These are phyloP conservation scores for Cryoendolithus antarcticus DNA, from an alignment of 2,329 filamentous ascomycete genomes.

Conservation along the genomic window DNA sequence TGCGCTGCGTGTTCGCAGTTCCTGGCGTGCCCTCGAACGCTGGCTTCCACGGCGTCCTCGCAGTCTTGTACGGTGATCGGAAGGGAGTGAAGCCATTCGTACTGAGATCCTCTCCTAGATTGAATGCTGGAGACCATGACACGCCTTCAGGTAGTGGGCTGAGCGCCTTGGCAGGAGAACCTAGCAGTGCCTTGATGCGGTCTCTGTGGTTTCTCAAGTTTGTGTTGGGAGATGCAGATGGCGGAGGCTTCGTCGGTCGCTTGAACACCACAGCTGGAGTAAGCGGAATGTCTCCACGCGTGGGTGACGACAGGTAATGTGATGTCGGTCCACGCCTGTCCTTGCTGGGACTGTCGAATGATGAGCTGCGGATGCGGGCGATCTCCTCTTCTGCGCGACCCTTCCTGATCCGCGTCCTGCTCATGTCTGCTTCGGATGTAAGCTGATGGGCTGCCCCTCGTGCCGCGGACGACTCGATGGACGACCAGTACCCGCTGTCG, in stretches of 20 bases:
- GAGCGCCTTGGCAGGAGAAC: conserved; percentile 55
- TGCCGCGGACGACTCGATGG: conserved; percentile 78
- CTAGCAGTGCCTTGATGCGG: conserved; percentile 67
- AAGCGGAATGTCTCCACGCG: conserved; percentile 42
- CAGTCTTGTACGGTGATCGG: conserved; percentile 19
- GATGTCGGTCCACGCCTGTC: conserved; percentile 31
- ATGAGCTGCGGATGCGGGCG: conserved; percentile 79
- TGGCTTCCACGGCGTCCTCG: conserved; percentile 23
- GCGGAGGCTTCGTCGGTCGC: conserved; percentile 48
- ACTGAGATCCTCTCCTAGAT: conserved; percentile 49
- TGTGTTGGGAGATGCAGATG: conserved; percentile 84
- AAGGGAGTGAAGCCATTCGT: conserved; percentile 36
- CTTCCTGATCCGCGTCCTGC: conserved; percentile 65
- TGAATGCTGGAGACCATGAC: conserved; percentile 57
- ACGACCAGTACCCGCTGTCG: conserved; percentile 96
- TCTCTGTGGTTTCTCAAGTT: conserved; percentile 82
- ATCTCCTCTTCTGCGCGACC: conserved; percentile 94
- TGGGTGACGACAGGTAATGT: conserved; percentile 26
- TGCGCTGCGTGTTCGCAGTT: conserved; percentile 15
- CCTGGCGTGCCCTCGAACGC: conserved; percentile 12
- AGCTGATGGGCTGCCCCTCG: conserved; percentile 51
- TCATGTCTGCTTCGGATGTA: conserved; percentile 61
- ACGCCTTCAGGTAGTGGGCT: conserved; percentile 39
- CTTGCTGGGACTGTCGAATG: conserved; percentile 82
- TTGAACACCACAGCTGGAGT: conserved; percentile 79